Base-by-base conservation (phyloP, 1,284 basidiomycete species). In the Sporisorium scitamineum region DNA sequence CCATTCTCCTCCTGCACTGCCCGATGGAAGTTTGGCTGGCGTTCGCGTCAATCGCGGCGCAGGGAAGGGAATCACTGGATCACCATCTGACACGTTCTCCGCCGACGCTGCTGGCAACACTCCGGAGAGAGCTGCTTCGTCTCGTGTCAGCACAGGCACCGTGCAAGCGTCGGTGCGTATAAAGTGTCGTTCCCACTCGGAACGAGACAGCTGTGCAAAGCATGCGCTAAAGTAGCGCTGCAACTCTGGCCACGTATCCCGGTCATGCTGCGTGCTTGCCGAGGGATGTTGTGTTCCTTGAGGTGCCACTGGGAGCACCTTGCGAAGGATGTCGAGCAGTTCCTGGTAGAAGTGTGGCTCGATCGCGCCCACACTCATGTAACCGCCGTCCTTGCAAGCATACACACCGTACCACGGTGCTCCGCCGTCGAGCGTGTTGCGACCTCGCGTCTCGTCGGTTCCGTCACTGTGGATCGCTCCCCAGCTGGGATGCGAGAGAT, bases 401-500 rank as follows among this genome's bases (percentile, higher is more conserved):
- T 94, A 94, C 6, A 93, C 87, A 64, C 88, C 89, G 81, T 94
- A 94, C 86, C 90, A 94, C 0, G 93, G 93, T 1, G 92, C 90
- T 2, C 92, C 92, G 0, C 92, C 92, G 76, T 93, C 93, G 26
- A 94, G 88, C 1, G 89, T 64, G 71, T 92, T 92, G 2, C 56
- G 62, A 26, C 81, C 81, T 13, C 81, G 54, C n/a, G 51, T 69
- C 51, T 69, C 67, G 50, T 83, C 64, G 14, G 60, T 76, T 13
- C 81, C 81, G 34, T 87, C 87, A 24, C 90, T 91, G 61, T 91
- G 88, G 20, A 87, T 85, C n/a, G 87, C 85, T 20, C 82, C 76
- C 82, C 85, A 86, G 26, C 74, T 56, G 14, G 83, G 82, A 67
- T 86, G 51, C 71, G 82, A 29, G 87, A 88, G 22, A 74, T 81